Conservation (phyloP, 257 asterid genomes). For the Echium plantagineum region DNA sequence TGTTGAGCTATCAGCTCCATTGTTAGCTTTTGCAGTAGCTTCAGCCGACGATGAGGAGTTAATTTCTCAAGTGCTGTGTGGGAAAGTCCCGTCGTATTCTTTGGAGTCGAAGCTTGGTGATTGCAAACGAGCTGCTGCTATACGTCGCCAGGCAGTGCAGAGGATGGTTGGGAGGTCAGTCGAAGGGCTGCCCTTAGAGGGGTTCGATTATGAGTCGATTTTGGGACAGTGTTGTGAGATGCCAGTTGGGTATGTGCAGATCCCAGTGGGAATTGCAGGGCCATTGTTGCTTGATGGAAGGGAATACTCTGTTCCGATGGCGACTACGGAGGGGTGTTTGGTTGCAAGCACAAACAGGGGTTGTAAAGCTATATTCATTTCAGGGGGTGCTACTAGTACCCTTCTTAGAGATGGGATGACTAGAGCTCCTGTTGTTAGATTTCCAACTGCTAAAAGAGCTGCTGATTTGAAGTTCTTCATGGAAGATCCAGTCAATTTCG, state of each 20-base stretch:
- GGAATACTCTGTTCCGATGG: slow-evolving; percentile 50
- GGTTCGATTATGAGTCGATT: slow-evolving; percentile 41
- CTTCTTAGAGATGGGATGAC: slow-evolving; percentile 46
- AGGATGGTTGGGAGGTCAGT: slow-evolving; percentile 37
- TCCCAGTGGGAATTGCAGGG: slow-evolving; percentile 56
- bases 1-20: slow-evolving; percentile 11
- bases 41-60: slow-evolving; percentile 36
- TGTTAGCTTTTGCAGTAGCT: slow-evolving; percentile 10
- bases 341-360: slow-evolving; percentile 60
- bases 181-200: slow-evolving; percentile 46
- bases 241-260: slow-evolving; percentile 58
- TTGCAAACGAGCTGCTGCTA: slow-evolving; percentile 33
- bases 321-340: slow-evolving; percentile 51
- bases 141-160: slow-evolving; percentile 45
- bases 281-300: slow-evolving; percentile 47
- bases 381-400: slow-evolving; percentile 39
- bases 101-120: slow-evolving; percentile 44
- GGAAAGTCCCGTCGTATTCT: slow-evolving; percentile 35
- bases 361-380: slow-evolving; percentile 40
- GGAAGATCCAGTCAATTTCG: slow-evolving; percentile 38
- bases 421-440: slow-evolving; percentile 52
- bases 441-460: slow-evolving; percentile 37
- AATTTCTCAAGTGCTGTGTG: slow-evolving; percentile 24
- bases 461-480: slow-evolving; percentile 38
- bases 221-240: slow-evolving; percentile 61